A percentile compares a stretch with the other conserved stretches of the same genome.
phyloP scores from a whole-genome alignment of 352 stramenopile species.

The Bremia lactucae region DNA sequence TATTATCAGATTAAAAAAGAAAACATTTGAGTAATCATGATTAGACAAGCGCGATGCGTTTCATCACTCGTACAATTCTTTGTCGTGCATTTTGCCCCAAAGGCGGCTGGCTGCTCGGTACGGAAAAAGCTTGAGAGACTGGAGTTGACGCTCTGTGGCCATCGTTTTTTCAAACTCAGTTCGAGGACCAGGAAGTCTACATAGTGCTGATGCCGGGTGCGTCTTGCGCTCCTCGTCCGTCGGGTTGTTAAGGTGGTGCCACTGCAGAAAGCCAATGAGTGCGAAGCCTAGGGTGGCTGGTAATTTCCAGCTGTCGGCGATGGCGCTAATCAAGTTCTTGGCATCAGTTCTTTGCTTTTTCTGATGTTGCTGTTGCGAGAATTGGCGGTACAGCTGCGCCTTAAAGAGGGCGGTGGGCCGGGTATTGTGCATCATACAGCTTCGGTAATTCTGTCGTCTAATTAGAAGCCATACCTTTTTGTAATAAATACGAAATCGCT shows the following conservation, averaged over 20 bases:
- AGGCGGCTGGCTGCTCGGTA: conserved; percentile 68
- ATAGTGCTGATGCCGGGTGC: conserved; percentile 35
- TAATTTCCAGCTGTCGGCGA: conserved; percentile 50
- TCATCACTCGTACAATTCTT: conserved; percentile 47
- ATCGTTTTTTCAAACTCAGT: conserved; percentile 59
- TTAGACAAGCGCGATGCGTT: neutral
- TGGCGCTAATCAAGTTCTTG: conserved; percentile 2
- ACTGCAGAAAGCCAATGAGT: conserved; percentile 63
- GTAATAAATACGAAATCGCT: too few relatives aligned
- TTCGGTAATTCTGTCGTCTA: too few relatives aligned
- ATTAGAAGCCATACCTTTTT: too few relatives aligned
- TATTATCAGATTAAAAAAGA: conserved; percentile 8
- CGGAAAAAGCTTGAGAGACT: conserved; percentile 65
- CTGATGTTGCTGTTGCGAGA: conserved; percentile 5
- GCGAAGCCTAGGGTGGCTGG: conserved; percentile 50
- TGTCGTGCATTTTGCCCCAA: conserved; percentile 70
- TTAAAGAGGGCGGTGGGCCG: too few relatives aligned
- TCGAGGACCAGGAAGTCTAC: conserved; percentile 36
- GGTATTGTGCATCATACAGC: too few relatives aligned
- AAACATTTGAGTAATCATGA: conserved; percentile 2
- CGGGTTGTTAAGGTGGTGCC: conserved; percentile 52
- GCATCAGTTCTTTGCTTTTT: neutral
- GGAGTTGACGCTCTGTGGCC: conserved; percentile 56
- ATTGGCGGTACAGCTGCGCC: conserved; percentile 5
- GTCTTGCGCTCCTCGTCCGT: conserved; percentile 54